phyloP scores from a whole-genome alignment of 2,329 filamentous ascomycete species.

The Colletotrichum sp. region DNA sequence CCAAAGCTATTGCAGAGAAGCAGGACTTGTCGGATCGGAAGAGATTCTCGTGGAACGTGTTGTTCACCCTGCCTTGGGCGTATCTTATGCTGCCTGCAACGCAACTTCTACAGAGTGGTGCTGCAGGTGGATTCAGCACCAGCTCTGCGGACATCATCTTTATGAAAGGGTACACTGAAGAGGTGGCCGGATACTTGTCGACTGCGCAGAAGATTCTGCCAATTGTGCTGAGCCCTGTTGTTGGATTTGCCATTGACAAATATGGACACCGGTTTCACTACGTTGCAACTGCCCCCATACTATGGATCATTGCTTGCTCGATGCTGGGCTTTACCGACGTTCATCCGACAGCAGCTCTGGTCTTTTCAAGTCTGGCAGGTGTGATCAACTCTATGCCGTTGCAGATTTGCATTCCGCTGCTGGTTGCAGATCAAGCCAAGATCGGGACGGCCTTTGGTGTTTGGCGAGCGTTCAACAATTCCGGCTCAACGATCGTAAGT shows the following conservation, averaged over 20 bases:
- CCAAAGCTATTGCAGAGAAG: conserved; percentile 12
- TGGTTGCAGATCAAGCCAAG: conserved; percentile 27
- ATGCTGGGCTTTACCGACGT: conserved; percentile 26
- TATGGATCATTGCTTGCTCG: conserved; percentile 25
- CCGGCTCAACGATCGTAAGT: conserved; percentile 27
- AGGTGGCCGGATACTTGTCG: conserved; percentile 25
- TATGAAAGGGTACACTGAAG: conserved; percentile 28
- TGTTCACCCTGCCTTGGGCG: conserved; percentile 23
- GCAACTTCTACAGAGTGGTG: conserved; percentile 26
- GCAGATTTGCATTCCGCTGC: conserved; percentile 26
- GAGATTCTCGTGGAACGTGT: conserved; percentile 23
- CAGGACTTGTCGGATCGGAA: conserved; percentile 1
- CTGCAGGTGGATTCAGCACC: conserved; percentile 23
- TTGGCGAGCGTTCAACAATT: conserved; percentile 28
- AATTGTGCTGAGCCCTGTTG: conserved; percentile 23
- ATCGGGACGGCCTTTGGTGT: conserved; percentile 28
- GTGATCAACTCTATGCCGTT: conserved; percentile 28
- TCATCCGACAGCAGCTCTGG: conserved; percentile 25
- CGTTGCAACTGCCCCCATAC: conserved; percentile 24
- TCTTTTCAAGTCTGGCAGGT: conserved; percentile 23
- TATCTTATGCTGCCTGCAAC: conserved; percentile 28
- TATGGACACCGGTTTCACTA: conserved; percentile 29
- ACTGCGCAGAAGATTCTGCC: conserved; percentile 25
- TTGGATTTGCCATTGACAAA: conserved; percentile 25
- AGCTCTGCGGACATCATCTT: conserved; percentile 27